These are phyloP conservation scores for Phytopythium mirpurense DNA, from an alignment of 352 stramenopile species.

Conservation along the genomic window DNA sequence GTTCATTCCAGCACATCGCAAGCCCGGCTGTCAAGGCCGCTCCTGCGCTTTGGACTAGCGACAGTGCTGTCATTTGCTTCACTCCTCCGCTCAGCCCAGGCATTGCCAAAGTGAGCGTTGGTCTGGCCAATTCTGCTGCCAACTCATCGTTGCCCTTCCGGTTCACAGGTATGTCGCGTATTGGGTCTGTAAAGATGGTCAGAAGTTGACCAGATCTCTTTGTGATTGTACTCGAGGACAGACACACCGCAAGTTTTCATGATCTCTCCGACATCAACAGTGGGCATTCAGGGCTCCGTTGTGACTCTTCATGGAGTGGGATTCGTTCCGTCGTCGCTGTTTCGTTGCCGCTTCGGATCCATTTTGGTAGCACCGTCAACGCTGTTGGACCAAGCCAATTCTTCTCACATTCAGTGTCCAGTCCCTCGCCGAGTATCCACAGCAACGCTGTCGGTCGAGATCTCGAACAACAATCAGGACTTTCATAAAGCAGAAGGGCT, in stretches of 20 bases:
- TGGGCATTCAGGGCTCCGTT: slow-evolving; percentile 5
- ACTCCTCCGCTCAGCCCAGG: slow-evolving; percentile 19
- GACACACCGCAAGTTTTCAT: slow-evolving; percentile 20
- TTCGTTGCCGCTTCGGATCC: slow-evolving; percentile 21
- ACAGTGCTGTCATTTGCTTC: slow-evolving; percentile 16
- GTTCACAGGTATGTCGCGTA: slow-evolving; percentile 16
- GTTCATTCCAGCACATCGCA: slow-evolving; percentile 12
- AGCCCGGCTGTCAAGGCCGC: slow-evolving; percentile 3
- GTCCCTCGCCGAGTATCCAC: slow-evolving; percentile 15
- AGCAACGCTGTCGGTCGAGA: slow-evolving; percentile 14
- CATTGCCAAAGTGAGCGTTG: slow-evolving; percentile 11
- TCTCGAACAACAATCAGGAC: slow-evolving; percentile 40
- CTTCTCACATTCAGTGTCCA: slow-evolving; percentile 14
- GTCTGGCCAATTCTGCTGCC: slow-evolving; percentile 8
- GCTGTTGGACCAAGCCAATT: slow-evolving; percentile 5
- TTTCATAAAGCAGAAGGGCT: slow-evolving; percentile 16
- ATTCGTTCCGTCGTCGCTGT: slow-evolving; percentile 20
- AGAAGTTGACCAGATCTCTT: neutral
- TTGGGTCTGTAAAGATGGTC: neutral
- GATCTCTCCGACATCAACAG: slow-evolving; percentile 16
- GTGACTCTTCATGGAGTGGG: slow-evolving; percentile 18
- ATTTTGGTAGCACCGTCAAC: slow-evolving; percentile 6
- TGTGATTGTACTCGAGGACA: slow-evolving; percentile 7
- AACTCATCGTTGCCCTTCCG: slow-evolving; percentile 19
- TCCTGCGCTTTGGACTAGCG: slow-evolving; percentile 15